Evolutionary conservation across 768 basidiomycete species (phyloP).

Genomic region (Leccinellum rugosiceps): DNA sequence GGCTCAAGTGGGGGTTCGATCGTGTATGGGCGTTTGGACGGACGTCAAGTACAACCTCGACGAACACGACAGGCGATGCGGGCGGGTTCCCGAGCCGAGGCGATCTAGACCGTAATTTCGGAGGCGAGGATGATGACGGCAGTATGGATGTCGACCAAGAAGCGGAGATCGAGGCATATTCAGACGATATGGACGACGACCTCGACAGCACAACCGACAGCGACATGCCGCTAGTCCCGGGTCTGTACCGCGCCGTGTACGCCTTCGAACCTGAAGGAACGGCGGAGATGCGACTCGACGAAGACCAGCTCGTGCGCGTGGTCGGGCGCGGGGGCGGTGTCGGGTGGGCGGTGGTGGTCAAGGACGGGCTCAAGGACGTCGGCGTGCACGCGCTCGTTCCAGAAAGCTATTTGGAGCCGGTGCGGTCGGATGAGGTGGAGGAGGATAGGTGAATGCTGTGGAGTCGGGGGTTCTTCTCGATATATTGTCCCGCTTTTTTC

Average conservation of each 20-base stretch:
- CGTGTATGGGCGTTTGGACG: conserved; percentile 36
- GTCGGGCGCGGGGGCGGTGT: conserved; percentile 74
- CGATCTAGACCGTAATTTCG: conserved; percentile 51
- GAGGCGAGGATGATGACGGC: conserved; percentile 29
- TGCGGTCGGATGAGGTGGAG: conserved; percentile 36
- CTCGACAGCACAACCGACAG: conserved; percentile 8
- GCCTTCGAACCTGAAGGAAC: conserved; percentile 77
- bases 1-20: conserved; percentile 43
- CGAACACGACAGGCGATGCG: conserved; percentile 4
- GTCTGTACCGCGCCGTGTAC: conserved; percentile 74
- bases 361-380: conserved; percentile 34
- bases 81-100: conserved; percentile 33
- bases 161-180: conserved; percentile 32
- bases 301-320: conserved; percentile 73
- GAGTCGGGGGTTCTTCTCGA: background rate
- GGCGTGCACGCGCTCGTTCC: conserved; percentile 69
- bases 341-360: conserved; percentile 75
- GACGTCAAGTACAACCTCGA: conserved; percentile 9
- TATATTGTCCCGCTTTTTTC: background rate
- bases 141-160: conserved; percentile 21
- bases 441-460: conserved; percentile 7
- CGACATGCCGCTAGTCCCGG: conserved; percentile 51
- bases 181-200: conserved; percentile 19
- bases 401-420: conserved; percentile 68
- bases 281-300: conserved; percentile 77